Conservation (phyloP, 2,329 filamentous ascomycete species). For the Xylariaceae sp. region DNA sequence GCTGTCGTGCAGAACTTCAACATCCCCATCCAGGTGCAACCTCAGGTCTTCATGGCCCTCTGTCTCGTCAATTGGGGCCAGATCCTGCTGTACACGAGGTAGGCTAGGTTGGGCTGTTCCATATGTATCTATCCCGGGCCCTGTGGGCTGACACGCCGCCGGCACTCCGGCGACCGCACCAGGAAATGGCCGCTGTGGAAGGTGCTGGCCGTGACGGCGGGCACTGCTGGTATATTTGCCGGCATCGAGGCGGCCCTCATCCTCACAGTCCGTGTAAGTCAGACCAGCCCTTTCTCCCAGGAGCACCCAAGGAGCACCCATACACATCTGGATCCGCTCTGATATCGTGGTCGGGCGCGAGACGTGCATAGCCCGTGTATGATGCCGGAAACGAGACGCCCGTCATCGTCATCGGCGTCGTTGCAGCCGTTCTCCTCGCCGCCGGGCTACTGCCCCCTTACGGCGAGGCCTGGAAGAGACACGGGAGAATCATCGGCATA, state of each 20-base stretch:
- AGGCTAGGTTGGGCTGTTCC: slow-evolving; percentile 3
- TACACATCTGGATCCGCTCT: not conserved
- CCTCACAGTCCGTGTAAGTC: slow-evolving; percentile 46
- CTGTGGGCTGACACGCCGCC: not conserved
- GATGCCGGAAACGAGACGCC: slow-evolving; percentile 47
- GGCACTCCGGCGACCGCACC: not conserved
- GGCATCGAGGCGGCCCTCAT: slow-evolving; percentile 52
- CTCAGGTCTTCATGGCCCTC: slow-evolving; percentile 36
- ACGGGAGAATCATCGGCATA: slow-evolving; percentile 56
- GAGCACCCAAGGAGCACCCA: not conserved
- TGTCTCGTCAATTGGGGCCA: slow-evolving; percentile 37
- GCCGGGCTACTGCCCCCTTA: slow-evolving; percentile 55
- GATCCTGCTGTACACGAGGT: slow-evolving; percentile 32
- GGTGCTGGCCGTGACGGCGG: slow-evolving; percentile 36
- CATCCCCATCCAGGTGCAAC: slow-evolving; percentile 39
- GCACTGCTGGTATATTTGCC: slow-evolving; percentile 40
- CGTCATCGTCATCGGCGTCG: slow-evolving; percentile 50
- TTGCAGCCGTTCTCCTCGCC: slow-evolving; percentile 52
- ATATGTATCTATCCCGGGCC: not conserved
- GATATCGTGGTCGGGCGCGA: slow-evolving; percentile 4
- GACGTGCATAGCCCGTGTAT: slow-evolving; percentile 48
- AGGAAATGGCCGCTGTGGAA: slow-evolving; percentile 45
- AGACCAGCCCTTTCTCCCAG: too few species aligned
- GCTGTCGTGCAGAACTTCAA: slow-evolving; percentile 38
- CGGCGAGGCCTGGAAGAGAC: slow-evolving; percentile 55